A percentile compares a stretch with the other conserved stretches of the same genome.
phyloP scores from a whole-genome alignment of 306 rosid genomes.

The Acacia crassicarpa region DNA sequence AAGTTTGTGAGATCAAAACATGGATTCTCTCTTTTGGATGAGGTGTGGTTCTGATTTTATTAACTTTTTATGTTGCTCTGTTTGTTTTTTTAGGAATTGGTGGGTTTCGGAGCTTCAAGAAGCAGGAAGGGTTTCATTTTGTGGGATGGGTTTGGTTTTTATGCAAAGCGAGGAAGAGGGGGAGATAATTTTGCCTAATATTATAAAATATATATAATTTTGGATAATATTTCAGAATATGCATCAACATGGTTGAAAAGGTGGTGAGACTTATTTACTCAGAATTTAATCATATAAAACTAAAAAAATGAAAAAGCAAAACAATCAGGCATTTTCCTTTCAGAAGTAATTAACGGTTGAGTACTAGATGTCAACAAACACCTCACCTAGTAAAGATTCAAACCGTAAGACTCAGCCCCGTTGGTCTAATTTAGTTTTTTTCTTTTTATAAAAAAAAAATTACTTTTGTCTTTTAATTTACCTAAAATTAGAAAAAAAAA shows the following conservation, averaged over 20 bases:
- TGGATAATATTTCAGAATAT: not conserved
- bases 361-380: too few relatives aligned
- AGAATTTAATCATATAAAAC: not conserved
- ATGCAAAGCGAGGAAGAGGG: conserved; percentile 38
- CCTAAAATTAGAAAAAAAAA: not conserved
- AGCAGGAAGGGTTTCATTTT: conserved; percentile 37
- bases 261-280: not conserved
- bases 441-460: too few relatives aligned
- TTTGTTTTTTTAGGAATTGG: conserved; percentile 12
- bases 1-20: not conserved
- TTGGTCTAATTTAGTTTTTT: too few relatives aligned
- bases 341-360: too few relatives aligned
- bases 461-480: not conserved
- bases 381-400: too few relatives aligned
- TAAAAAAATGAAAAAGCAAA: not conserved
- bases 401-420: too few relatives aligned
- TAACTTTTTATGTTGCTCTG: conserved; percentile 16
- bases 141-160: conserved; percentile 27
- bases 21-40: conserved; percentile 8
- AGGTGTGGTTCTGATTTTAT: not conserved
- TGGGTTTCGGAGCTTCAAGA: conserved; percentile 45
- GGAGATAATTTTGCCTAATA: conserved; percentile 7
- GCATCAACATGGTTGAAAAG: not conserved
- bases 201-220: not conserved
- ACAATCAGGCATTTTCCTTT: too few relatives aligned